These are phyloP conservation scores for Lecanicillium sp. DNA, from an alignment of 2,329 filamentous ascomycete species.

Conservation along the genomic window DNA sequence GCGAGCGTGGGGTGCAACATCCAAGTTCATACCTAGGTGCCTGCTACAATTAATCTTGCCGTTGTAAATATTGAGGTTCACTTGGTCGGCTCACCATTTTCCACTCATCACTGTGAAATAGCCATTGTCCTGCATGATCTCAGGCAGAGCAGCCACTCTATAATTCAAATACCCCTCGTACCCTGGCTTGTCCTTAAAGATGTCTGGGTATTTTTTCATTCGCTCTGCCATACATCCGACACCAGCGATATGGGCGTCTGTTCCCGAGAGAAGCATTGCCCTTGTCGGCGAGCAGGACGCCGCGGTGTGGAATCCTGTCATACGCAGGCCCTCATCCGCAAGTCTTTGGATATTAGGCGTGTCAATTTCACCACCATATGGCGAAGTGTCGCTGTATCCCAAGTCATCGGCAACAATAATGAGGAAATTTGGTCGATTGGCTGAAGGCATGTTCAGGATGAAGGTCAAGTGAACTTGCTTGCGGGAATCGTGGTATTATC, in stretches of 20 bases:
- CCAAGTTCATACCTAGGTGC: conserved; percentile 52
- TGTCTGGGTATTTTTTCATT: too few species aligned
- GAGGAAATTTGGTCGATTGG: conserved; percentile 47
- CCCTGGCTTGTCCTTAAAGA: conserved; percentile 48
- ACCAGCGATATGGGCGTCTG: conserved; percentile 51
- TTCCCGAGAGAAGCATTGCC: conserved; percentile 58
- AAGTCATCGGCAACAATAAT: conserved; percentile 52
- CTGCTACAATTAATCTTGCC: conserved; percentile 53
- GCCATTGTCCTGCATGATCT: conserved; percentile 49
- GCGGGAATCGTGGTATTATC: too few species aligned
- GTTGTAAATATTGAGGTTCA: too few species aligned
- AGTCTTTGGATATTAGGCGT: conserved; percentile 52
- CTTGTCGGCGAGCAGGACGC: conserved; percentile 55
- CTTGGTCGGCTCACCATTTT: too few species aligned
- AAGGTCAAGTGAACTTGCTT: too few species aligned
- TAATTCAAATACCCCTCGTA: conserved; percentile 59
- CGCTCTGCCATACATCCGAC: too few species aligned
- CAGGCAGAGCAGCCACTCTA: conserved; percentile 48
- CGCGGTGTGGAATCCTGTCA: conserved; percentile 56
- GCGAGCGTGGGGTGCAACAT: conserved; percentile 45
- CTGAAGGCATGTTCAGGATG: too few species aligned
- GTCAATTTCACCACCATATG: conserved; percentile 52
- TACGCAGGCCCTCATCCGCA: conserved; percentile 36
- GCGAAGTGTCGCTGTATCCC: conserved; percentile 50
- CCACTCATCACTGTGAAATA: conserved; percentile 55